Percentiles rank a stretch among this genome's conserved stretches.
phyloP scores from a whole-genome alignment of 331 rosid species.

The Dryas integrifolia region DNA sequence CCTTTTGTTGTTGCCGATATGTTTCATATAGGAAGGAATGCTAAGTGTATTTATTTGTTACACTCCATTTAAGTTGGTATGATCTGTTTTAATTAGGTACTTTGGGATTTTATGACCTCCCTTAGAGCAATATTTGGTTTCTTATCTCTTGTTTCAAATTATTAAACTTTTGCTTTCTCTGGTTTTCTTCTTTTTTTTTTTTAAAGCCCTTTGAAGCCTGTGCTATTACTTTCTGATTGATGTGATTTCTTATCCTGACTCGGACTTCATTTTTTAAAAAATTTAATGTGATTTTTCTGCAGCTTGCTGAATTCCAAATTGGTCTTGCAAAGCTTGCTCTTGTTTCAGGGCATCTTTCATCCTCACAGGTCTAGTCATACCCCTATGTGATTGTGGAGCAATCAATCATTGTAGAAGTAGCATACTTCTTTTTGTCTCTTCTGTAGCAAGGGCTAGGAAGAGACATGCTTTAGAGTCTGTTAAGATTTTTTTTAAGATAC shows the following conservation, averaged over 20 bases:
- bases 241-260: neutral
- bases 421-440: constrained; percentile 13
- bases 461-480: constrained; percentile 7
- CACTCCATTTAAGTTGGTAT: neutral
- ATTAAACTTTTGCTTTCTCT: neutral
- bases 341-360: constrained; percentile 74
- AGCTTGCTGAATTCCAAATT: constrained; percentile 91
- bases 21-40: neutral
- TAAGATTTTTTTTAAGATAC: constrained; percentile 2
- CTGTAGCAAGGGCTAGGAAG: neutral
- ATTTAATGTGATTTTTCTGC: constrained; percentile 32
- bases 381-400: constrained; percentile 18
- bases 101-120: neutral
- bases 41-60: neutral
- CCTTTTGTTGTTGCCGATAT: neutral
- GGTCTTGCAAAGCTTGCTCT: constrained; percentile 90
- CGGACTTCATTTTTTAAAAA: neutral
- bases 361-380: constrained; percentile 65
- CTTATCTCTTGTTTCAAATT: neutral
- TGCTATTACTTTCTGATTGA: neutral
- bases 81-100: neutral
- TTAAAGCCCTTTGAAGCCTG: neutral
- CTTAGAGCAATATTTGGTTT: neutral
- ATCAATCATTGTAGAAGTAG: constrained; percentile 12
- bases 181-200: neutral